Conservation (phyloP, 2,329 filamentous ascomycete genomes). For the Basipetospora chlamydospora region DNA sequence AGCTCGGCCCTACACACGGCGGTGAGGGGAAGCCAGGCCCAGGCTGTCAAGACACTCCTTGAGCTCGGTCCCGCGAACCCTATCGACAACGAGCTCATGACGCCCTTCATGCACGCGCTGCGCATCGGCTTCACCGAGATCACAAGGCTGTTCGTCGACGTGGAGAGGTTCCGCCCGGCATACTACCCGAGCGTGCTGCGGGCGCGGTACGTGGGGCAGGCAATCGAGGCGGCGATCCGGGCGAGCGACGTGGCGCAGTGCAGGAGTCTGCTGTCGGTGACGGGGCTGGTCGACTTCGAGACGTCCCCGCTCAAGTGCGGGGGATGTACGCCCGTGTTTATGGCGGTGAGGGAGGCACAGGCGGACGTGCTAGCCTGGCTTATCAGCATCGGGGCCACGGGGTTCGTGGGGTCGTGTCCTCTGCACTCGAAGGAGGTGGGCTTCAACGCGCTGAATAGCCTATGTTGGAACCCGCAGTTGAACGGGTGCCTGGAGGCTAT, state of each 20-base stretch:
- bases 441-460: slow-evolving; percentile 2
- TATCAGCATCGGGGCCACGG: not conserved
- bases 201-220: not conserved
- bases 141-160: not conserved
- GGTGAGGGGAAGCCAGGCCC: not conserved
- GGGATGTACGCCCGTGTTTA: slow-evolving; percentile 1
- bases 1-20: slow-evolving; percentile 17
- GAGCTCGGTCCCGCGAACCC: not conserved
- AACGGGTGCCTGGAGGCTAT: not conserved
- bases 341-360: slow-evolving; percentile 1
- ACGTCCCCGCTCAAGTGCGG: slow-evolving; percentile 1
- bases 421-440: not conserved
- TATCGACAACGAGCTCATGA: slow-evolving; percentile 1
- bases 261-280: not conserved
- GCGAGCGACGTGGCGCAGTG: slow-evolving; percentile 1
- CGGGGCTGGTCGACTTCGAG: slow-evolving; percentile 1
- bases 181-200: not conserved
- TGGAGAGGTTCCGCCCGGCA: not conserved
- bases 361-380: slow-evolving; percentile 1
- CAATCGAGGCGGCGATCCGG: slow-evolving; percentile 1
- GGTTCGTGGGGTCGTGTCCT: slow-evolving; percentile 2
- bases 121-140: slow-evolving; percentile 2
- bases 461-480: not conserved
- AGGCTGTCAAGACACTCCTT: slow-evolving; percentile 3
- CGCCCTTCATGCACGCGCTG: slow-evolving; percentile 4